Base-by-base conservation (phyloP, 352 stramenopile species). In the Aphanomyces euteiches region DNA sequence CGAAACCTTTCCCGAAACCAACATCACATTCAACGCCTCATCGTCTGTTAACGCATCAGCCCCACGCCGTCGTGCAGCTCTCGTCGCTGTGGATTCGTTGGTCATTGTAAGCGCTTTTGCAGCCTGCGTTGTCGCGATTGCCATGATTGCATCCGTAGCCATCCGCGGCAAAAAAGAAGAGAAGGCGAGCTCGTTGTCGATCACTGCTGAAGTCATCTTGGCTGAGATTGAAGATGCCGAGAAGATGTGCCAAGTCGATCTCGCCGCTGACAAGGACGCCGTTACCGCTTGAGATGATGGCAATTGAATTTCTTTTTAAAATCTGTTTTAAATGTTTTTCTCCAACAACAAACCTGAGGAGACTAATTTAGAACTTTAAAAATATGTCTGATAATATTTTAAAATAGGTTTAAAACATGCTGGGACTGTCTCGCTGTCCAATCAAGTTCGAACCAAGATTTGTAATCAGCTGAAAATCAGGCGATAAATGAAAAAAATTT, bases 191-290 rank as follows among this genome's bases (percentile, higher is more conserved):
- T 17, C 1, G 17, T 12, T 40, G 8, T 3, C 57, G 17, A 50
- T 69, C 43, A 43, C 40, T 4, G 61, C 61, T 36, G 61, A 69
- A 19, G 21, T 54, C 48, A 50, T 69, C 40, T 54, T 69, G 12
- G 61, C 36, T 37, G 61, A 69, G 48, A 69, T 69, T 3, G 61
- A 69, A 69, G 61, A 47, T 28, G 61, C 61, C 34, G 61, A 69
- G 36, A 69, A 69, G 61, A 58, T 61, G 54, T 37, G 54, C n/a
- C 0, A 21, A 58, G 50, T 21, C 50, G n/a, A 21, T 34, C n/a
- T 1, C 45, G 7, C 15, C 2, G 50, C 50, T 3, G 43, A n/a
- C 43, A n/a, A n/a, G 10, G 43, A 50, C 0, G 43, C 17, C 17
- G 43, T 50, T n/a, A 50, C 43, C 17, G 43, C 17, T 12, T 50